These are phyloP conservation scores for Starmerella stigmatis DNA, from an alignment of 805 yeast genomes.

Conservation along the genomic window DNA sequence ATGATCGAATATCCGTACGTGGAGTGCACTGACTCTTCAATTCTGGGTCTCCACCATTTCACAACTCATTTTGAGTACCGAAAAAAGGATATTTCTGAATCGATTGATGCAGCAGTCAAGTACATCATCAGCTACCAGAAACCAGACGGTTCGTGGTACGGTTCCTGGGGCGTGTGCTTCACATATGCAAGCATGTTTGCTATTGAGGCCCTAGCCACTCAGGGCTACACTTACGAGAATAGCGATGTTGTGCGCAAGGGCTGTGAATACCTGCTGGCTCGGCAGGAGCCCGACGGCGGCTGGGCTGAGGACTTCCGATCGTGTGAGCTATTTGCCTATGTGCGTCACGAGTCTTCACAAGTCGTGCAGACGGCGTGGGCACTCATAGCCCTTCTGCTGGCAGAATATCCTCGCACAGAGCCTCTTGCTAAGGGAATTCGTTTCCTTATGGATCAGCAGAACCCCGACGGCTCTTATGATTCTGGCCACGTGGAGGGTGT, in stretches of 20 bases:
- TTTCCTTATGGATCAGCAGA: conserved; percentile 57
- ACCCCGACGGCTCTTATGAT: conserved; percentile 70
- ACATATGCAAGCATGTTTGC: conserved; percentile 98
- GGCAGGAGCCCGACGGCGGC: conserved; percentile 84
- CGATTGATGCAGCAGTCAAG: conserved; percentile 62
- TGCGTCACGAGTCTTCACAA: conserved; percentile 50
- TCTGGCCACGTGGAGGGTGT: conserved; percentile 88
- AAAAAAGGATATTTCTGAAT: conserved; percentile 49
- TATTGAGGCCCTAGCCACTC: conserved; percentile 72
- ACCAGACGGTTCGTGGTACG: conserved; percentile 92
- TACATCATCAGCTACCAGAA: conserved; percentile 62
- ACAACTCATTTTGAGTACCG: conserved; percentile 55
- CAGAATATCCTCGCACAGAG: conserved; percentile 60
- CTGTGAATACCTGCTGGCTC: conserved; percentile 68
- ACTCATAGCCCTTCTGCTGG: conserved; percentile 65
- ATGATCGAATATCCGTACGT: conserved; percentile 99
- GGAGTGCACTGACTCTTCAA: conserved; percentile 94
- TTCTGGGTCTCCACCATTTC: conserved; percentile 76
- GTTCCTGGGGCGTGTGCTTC: conserved; percentile 95
- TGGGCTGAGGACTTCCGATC: conserved; percentile 96
- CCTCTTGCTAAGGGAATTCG: conserved; percentile 54
- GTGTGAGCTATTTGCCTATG: conserved; percentile 69
- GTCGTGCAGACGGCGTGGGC: conserved; percentile 94
- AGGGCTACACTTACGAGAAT: conserved; percentile 52
- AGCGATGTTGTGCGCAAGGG: conserved; percentile 57